phyloP scores from a whole-genome alignment of 169 alveolate species.

The Plasmodium cynomolgi region DNA sequence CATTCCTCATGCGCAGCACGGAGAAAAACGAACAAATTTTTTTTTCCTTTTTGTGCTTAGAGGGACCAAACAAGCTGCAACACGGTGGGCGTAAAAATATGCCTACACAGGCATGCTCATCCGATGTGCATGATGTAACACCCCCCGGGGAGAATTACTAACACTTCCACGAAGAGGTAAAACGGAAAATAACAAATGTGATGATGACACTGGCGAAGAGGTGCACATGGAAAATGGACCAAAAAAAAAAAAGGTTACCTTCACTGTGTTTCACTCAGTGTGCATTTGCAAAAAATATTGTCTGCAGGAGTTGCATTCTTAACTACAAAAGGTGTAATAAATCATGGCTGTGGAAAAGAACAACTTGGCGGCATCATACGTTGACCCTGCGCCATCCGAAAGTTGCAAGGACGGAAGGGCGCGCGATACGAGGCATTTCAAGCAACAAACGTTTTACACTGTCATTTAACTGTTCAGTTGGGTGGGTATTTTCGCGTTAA shows the following conservation, averaged over 20 bases:
- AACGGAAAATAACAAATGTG: not conserved
- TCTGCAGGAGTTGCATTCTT: not conserved
- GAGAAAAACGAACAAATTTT: not conserved
- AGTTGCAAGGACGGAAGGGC: not conserved
- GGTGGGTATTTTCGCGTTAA: not conserved
- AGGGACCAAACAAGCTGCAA: not conserved
- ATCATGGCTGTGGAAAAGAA: not conserved
- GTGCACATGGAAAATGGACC: not conserved
- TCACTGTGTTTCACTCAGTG: not conserved
- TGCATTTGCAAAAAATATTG: not conserved
- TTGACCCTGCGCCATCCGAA: not conserved
- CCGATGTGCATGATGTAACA: not conserved
- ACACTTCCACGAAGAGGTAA: not conserved
- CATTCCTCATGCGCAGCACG: conserved; percentile 6
- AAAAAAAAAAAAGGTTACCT: not conserved
- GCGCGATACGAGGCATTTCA: not conserved
- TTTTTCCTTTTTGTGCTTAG: not conserved
- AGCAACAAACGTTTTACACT: not conserved
- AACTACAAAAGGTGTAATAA: not conserved
- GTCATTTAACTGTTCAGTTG: not conserved
- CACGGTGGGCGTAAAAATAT: not conserved
- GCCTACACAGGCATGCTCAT: not conserved
- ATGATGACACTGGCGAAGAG: not conserved
- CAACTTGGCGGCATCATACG: not conserved
- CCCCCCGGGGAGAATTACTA: not conserved